These are phyloP conservation scores for Colletotrichum sp. DNA, from an alignment of 2,329 filamentous ascomycete species.

Conservation along the genomic window DNA sequence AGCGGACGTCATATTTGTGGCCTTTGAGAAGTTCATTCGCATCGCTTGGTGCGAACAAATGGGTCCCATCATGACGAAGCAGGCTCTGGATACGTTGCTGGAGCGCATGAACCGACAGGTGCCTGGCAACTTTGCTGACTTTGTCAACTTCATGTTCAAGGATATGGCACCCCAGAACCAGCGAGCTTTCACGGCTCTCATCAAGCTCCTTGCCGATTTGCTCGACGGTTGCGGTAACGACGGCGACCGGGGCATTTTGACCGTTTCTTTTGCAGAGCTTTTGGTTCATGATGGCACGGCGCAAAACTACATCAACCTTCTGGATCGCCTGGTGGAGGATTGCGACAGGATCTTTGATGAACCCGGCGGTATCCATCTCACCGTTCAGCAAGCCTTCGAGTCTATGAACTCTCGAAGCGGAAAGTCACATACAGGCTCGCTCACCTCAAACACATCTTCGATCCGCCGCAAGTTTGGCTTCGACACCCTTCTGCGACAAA, in stretches of 20 bases:
- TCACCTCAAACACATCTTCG: conserved; percentile 87
- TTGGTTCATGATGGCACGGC: conserved; percentile 79
- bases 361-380: conserved; percentile 27
- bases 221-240: conserved; percentile 91
- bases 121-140: conserved; percentile 75
- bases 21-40: conserved; percentile 91
- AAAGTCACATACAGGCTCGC: conserved; percentile 72
- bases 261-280: conserved; percentile 86
- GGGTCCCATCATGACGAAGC: conserved; percentile 79
- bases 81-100: conserved; percentile 78
- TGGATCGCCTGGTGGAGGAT: conserved; percentile 89
- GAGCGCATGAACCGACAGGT: conserved; percentile 68
- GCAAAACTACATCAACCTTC: conserved; percentile 83
- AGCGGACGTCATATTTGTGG: conserved; percentile 85
- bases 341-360: conserved; percentile 88
- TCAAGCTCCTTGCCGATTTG: conserved; percentile 86
- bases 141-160: conserved; percentile 67
- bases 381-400: conserved; percentile 54
- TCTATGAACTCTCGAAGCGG: conserved; percentile 64
- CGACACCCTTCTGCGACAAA: conserved; percentile 76
- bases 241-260: conserved; percentile 86
- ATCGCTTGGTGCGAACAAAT: conserved; percentile 90
- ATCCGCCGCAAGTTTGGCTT: conserved; percentile 85
- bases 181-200: conserved; percentile 81
- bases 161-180: conserved; percentile 74